Evolutionary conservation across 1,139 yeast species (phyloP).

Genomic region (Hanseniaspora uvarum): DNA sequence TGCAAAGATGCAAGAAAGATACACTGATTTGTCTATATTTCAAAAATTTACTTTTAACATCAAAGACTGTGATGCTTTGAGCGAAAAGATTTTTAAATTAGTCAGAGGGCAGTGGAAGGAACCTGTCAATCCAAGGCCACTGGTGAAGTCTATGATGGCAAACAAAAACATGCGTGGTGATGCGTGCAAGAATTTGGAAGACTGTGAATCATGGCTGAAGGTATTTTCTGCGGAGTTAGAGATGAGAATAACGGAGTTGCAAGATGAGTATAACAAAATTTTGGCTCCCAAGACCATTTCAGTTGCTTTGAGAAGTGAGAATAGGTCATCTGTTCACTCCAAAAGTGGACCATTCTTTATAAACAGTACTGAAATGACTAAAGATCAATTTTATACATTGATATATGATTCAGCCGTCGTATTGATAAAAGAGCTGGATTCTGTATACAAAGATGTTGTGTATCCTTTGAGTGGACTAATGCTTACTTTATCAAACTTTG

Average conservation of each 20-base stretch:
- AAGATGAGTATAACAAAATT: constrained; percentile 47
- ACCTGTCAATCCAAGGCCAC: constrained; percentile 48
- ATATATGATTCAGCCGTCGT: constrained; percentile 34
- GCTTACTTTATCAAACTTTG: constrained; percentile 46
- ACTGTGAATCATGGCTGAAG: constrained; percentile 66
- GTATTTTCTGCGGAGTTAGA: constrained; percentile 75
- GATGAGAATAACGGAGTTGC: constrained; percentile 60
- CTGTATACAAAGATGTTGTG: constrained; percentile 28
- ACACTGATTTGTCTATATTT: constrained; percentile 21
- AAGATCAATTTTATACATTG: constrained; percentile 1
- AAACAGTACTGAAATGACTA: constrained; percentile 32
- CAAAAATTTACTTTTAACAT: constrained; percentile 26
- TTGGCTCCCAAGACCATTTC: constrained; percentile 47
- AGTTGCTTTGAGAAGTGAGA: constrained; percentile 31
- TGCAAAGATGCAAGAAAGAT: constrained; percentile 29
- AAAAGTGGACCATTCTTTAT: constrained; percentile 25
- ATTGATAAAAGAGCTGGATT: constrained; percentile 35
- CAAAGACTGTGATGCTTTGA: constrained; percentile 31
- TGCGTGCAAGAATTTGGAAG: constrained; percentile 46
- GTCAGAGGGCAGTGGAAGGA: constrained; percentile 52
- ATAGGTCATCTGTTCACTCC: constrained; percentile 29
- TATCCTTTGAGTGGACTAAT: constrained; percentile 46
- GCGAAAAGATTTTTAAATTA: constrained; percentile 47
- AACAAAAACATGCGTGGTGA: constrained; percentile 61
- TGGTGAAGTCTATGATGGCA: constrained; percentile 79